Conservation (phyloP, 2,329 filamentous ascomycete species). For the Fusarium irregulare region DNA sequence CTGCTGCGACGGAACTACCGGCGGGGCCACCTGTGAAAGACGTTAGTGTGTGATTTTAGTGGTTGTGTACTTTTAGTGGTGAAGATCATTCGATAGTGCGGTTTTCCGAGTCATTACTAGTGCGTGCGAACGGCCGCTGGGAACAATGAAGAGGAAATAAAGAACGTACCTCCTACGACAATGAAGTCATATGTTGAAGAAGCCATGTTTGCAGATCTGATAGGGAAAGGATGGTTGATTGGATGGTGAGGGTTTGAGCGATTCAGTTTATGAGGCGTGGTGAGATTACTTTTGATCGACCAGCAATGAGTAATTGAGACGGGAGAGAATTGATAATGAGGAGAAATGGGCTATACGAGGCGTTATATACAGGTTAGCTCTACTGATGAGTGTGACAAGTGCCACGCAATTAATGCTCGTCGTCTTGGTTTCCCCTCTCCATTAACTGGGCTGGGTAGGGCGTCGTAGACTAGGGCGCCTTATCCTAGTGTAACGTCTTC, state of each 20-base stretch:
- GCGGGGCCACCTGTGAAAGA: constrained; percentile 60
- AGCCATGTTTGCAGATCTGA: constrained; percentile 3
- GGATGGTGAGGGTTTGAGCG: neutral
- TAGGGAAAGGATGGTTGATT: neutral
- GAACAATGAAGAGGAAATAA: neutral
- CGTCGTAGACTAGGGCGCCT: neutral
- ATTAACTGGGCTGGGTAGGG: neutral
- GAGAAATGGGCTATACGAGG: constrained; percentile 2
- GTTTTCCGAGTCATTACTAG: neutral
- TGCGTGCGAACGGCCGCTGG: neutral
- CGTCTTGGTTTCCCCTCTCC: neutral
- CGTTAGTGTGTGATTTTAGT: neutral
- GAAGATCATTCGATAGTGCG: neutral
- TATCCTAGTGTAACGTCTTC: constrained; percentile 9
- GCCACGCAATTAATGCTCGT: neutral
- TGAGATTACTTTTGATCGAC: neutral
- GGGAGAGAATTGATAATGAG: neutral
- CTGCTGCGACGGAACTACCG: constrained; percentile 66
- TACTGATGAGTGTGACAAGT: neutral
- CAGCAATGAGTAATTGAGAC: neutral
- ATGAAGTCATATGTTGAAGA: constrained; percentile 34
- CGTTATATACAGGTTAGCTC: neutral
- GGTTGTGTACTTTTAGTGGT: neutral
- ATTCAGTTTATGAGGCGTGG: neutral
- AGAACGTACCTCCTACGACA: constrained; percentile 39